Conservation (phyloP, 2,329 filamentous ascomycete genomes). For the Cladophialophora immunda region DNA sequence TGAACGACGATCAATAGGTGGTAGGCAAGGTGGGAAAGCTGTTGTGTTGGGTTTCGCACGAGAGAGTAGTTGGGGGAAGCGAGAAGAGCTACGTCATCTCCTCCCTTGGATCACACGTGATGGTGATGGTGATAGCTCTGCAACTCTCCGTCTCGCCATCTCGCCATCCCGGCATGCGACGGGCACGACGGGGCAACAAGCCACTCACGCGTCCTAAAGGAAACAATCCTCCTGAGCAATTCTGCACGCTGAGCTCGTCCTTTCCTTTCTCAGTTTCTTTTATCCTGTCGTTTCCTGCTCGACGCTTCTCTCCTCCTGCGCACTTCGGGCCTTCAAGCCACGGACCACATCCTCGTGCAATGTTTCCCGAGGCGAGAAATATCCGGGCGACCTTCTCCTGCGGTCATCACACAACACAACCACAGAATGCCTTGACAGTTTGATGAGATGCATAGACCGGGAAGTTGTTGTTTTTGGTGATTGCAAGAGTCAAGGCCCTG, state of each 20-base stretch:
- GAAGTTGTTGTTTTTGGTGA: no score
- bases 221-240: neutral
- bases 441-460: no score
- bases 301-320: neutral
- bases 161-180: neutral
- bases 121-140: no score
- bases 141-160: no score
- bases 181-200: no score
- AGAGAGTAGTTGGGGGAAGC: neutral
- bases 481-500: no score
- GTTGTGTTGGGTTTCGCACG: neutral
- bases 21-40: neutral
- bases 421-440: no score
- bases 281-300: neutral
- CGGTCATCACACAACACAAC: no score
- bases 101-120: neutral
- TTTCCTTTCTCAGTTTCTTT: conserved; percentile 3
- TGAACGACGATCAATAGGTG: neutral
- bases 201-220: no score
- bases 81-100: neutral
- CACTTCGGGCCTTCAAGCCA: neutral
- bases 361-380: neutral
- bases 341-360: neutral
- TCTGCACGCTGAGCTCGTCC: neutral
- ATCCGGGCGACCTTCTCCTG: no score